Base-by-base conservation (phyloP, 2,329 filamentous ascomycete species). In the Neopestalotiopsis clavispora region DNA sequence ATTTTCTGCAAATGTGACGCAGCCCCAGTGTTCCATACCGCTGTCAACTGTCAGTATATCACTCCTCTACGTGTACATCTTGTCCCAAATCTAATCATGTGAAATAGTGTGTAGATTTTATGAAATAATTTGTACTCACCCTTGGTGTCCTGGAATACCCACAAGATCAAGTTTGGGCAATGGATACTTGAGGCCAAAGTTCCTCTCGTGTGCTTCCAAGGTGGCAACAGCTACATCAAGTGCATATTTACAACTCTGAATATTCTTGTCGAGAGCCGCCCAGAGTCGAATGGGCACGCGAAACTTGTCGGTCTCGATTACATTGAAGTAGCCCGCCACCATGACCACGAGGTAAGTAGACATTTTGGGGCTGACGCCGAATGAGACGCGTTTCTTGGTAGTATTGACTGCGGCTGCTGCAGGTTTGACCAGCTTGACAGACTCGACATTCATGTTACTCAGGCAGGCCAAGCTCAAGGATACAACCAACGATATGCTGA, bases 141-240 rank as follows among this genome's bases (percentile, higher is more conserved):
- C 57, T 13, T 32, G 32, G 40, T 68, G 67, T 7, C 67, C 90
- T 7, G 91, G 91, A 76, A 92, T 89, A 45, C 90, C 90, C 70
- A 92, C 86, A 88, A 92, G 91, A 79, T 93, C 91, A 87, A 93
- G 91, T 84, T 93, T 93, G 38, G 91, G 90, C 40, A 93, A 82
- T 1, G 91, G 91, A 78, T 91, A 93, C 9, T 85, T 80, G 78
- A 85, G 90, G 73, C 87, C 86, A 74, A 93, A 93, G 4, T 88
- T 88, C 80, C 91, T 90, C 79, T 93, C 90, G 78, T 92, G 92
- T 78, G 92, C 91, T 62, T 86, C 86, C 52, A 93, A 82, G 3
- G 89, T 91, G 78, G 85, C 88, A 6, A 90, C 89, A 32, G 90
- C 90, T 65, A 92, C 84, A 67, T 92, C 89, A 56, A 92, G 83